A percentile compares a stretch with the other conserved stretches of the same genome.
Conservation (phyloP, 2,329 filamentous ascomycete species). For the Aspergillus chevalieri region DNA sequence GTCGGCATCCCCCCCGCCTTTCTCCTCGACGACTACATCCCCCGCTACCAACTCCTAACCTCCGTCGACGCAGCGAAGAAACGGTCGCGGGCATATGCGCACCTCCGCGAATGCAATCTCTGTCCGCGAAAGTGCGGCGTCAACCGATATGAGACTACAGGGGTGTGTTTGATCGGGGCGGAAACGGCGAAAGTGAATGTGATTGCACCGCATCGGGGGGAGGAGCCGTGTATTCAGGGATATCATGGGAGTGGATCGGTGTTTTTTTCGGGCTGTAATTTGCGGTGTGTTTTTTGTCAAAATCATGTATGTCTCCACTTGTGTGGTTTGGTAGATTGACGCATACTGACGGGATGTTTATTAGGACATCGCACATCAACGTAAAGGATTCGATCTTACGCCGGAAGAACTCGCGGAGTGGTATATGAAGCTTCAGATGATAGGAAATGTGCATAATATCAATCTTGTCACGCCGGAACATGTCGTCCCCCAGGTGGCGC, state of each 20-base stretch:
- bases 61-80: slow-evolving; percentile 66
- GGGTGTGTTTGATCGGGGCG: slow-evolving; percentile 69
- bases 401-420: slow-evolving; percentile 74
- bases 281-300: slow-evolving; percentile 69
- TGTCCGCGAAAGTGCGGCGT: slow-evolving; percentile 72
- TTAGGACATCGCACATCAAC: slow-evolving; percentile 68
- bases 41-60: slow-evolving; percentile 64
- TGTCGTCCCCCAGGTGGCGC: slow-evolving; percentile 73
- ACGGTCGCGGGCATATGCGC: slow-evolving; percentile 64
- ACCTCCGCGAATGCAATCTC: slow-evolving; percentile 72
- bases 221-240: slow-evolving; percentile 77
- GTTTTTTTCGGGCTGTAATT: slow-evolving; percentile 72
- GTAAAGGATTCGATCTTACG: slow-evolving; percentile 72
- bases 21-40: slow-evolving; percentile 67
- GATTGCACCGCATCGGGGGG: slow-evolving; percentile 79
- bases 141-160: slow-evolving; percentile 73
- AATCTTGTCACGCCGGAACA: slow-evolving; percentile 84
- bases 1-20: slow-evolving; percentile 58
- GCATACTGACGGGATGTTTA: not conserved
- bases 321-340: not conserved
- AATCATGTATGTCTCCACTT: slow-evolving; percentile 49
- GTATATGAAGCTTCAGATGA: slow-evolving; percentile 74
- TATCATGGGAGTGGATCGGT: slow-evolving; percentile 74
- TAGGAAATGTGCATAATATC: slow-evolving; percentile 82
- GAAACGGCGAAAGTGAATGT: slow-evolving; percentile 72